phyloP scores from a whole-genome alignment of 306 rosid species.

The Malus asiatica region DNA sequence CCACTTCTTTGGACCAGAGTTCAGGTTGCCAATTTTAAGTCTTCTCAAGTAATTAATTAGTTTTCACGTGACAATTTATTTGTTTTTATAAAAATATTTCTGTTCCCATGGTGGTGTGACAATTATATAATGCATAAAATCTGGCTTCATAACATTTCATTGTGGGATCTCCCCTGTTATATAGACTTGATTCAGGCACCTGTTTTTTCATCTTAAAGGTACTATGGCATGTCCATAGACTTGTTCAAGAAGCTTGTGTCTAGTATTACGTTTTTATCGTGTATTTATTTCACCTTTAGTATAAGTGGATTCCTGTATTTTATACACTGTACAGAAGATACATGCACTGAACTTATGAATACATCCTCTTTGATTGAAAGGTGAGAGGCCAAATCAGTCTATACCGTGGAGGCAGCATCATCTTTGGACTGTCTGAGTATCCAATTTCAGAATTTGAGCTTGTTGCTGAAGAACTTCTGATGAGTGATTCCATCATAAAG shows the following conservation, averaged over 20 bases:
- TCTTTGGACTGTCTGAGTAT: slow-evolving; percentile 80
- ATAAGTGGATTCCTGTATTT: not conserved
- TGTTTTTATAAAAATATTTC: not conserved
- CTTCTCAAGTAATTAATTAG: not conserved
- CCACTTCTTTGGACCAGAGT: slow-evolving; percentile 97
- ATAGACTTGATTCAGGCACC: not conserved
- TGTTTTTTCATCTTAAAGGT: not conserved
- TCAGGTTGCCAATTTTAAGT: slow-evolving; percentile 50
- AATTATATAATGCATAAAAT: not conserved
- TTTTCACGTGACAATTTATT: not conserved
- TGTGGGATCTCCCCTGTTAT: not conserved
- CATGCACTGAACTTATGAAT: not conserved
- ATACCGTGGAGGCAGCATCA: slow-evolving; percentile 81
- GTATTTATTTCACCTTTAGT: not conserved
- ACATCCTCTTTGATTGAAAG: slow-evolving; percentile 38
- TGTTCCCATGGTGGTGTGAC: not conserved
- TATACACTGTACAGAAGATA: not conserved
- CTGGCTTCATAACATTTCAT: not conserved
- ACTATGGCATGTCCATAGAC: not conserved
- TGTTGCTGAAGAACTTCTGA: slow-evolving; percentile 95
- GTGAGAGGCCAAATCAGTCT: slow-evolving; percentile 95
- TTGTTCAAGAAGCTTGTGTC: not conserved
- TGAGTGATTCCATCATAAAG: slow-evolving; percentile 92
- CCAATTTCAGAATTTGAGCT: slow-evolving; percentile 98
- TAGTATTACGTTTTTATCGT: not conserved